A percentile compares a stretch with the other conserved stretches of the same genome.
phyloP scores from a whole-genome alignment of 441 rosid genomes.

The Erodium texanum region DNA sequence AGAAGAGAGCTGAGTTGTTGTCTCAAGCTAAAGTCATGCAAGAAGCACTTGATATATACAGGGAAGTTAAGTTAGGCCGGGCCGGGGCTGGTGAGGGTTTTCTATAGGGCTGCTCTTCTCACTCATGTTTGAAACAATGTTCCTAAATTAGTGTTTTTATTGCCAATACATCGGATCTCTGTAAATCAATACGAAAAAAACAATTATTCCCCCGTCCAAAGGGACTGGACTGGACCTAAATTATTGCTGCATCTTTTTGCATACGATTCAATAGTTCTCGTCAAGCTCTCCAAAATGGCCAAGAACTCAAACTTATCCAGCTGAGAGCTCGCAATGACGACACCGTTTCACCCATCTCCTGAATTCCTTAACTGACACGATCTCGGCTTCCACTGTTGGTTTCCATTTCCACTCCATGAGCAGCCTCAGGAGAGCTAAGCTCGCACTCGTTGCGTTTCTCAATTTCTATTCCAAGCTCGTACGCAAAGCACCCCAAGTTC shows the following conservation, averaged over 20 bases:
- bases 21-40: constrained; percentile 85
- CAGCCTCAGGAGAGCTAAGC: too few species aligned
- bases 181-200: not conserved
- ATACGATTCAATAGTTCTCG: too few species aligned
- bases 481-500: constrained; percentile 19
- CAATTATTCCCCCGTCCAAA: not conserved
- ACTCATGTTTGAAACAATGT: not conserved
- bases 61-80: constrained; percentile 53
- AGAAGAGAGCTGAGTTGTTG: constrained; percentile 61
- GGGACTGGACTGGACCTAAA: not conserved
- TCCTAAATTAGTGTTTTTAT: not conserved
- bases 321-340: too few species aligned
- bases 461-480: too few species aligned
- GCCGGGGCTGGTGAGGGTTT: constrained; percentile 65
- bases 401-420: too few species aligned
- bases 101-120: constrained; percentile 33
- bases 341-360: too few species aligned
- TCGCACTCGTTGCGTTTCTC: too few species aligned
- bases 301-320: too few species aligned
- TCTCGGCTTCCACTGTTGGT: too few species aligned
- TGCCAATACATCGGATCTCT: not conserved
- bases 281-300: too few species aligned
- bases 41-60: constrained; percentile 63
- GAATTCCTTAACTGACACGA: too few species aligned
- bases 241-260: not conserved